A percentile compares a stretch with the other conserved stretches of the same genome.
phyloP scores from a whole-genome alignment of 805 yeast genomes.

The Saturnispora zaruensis region DNA sequence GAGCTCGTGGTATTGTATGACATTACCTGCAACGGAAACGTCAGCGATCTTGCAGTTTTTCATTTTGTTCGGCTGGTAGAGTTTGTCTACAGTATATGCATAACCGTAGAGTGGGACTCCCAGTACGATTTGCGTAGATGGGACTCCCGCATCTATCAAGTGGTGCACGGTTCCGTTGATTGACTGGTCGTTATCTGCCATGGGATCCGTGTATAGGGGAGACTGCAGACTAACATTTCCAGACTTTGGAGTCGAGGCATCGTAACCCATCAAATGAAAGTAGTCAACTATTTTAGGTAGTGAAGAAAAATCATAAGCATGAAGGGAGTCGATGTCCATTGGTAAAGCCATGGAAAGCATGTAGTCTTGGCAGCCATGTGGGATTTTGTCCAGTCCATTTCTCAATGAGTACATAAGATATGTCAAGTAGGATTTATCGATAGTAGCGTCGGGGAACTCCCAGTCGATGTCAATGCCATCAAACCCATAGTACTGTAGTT shows the following conservation, averaged over 20 bases:
- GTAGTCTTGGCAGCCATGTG: conserved; percentile 24
- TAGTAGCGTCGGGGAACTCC: conserved; percentile 61
- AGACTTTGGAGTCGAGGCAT: conserved; percentile 77
- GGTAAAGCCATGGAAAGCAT: conserved; percentile 72
- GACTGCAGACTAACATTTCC: conserved; percentile 55
- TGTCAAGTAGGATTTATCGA: conserved; percentile 39
- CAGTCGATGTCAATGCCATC: conserved; percentile 94
- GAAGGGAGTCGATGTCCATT: conserved; percentile 42
- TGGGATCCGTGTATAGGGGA: conserved; percentile 38
- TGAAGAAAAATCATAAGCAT: conserved; percentile 36
- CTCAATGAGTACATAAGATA: conserved; percentile 30
- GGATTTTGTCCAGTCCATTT: background rate
- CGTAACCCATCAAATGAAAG: conserved; percentile 92
- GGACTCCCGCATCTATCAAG: conserved; percentile 21
- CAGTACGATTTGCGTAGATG: conserved; percentile 39
- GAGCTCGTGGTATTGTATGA: conserved; percentile 17
- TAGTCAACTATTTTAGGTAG: conserved; percentile 53
- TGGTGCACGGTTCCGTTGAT: conserved; percentile 36
- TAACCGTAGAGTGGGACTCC: conserved; percentile 89
- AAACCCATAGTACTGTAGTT: conserved; percentile 50
- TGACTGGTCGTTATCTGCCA: conserved; percentile 10
- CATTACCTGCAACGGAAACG: conserved; percentile 17
- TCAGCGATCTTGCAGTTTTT: background rate
- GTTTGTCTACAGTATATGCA: conserved; percentile 15
- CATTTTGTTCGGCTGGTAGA: conserved; percentile 6